A percentile compares a stretch with the other conserved stretches of the same genome.
Conservation (phyloP, 2,329 filamentous ascomycete genomes). For the Pyrenophora seminiperda region DNA sequence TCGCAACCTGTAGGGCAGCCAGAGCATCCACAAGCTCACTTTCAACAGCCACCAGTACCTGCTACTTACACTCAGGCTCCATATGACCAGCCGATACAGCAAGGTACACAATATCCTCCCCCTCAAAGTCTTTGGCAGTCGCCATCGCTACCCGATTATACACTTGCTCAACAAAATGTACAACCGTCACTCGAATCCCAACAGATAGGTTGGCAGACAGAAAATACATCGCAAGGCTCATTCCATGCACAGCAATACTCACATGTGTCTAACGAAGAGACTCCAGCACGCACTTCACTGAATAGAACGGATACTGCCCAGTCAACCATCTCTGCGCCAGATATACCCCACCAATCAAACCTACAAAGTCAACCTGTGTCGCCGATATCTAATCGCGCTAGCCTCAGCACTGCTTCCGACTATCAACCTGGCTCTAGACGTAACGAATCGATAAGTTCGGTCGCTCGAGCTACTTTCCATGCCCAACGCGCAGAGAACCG, state of each 20-base stretch:
- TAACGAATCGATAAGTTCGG: conserved; percentile 40
- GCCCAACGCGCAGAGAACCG: conserved; percentile 31
- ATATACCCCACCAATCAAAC: conserved; percentile 23
- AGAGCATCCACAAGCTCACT: conserved; percentile 17
- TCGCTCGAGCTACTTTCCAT: conserved; percentile 37
- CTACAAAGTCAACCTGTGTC: conserved; percentile 43
- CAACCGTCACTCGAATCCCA: conserved; percentile 14
- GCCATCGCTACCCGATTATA: conserved; percentile 19
- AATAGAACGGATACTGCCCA: conserved; percentile 31
- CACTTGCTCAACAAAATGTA: conserved; percentile 14
- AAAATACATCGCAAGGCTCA: conserved; percentile 24
- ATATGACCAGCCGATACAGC: conserved; percentile 17
- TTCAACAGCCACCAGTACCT: conserved; percentile 20
- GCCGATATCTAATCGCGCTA: conserved; percentile 37
- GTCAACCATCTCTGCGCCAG: conserved; percentile 25
- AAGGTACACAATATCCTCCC: conserved; percentile 17
- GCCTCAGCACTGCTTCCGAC: conserved; percentile 29
- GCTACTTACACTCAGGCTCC: conserved; percentile 7
- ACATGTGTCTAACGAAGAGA: conserved; percentile 24
- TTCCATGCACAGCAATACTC: conserved; percentile 23
- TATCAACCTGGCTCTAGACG: conserved; percentile 27
- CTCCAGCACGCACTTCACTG: conserved; percentile 38
- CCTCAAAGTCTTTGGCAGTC: conserved; percentile 30
- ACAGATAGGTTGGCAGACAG: conserved; percentile 21
- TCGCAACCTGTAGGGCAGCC: conserved; percentile 21